phyloP scores from a whole-genome alignment of 2,329 filamentous ascomycete genomes.

The Botrytis fabae region DNA sequence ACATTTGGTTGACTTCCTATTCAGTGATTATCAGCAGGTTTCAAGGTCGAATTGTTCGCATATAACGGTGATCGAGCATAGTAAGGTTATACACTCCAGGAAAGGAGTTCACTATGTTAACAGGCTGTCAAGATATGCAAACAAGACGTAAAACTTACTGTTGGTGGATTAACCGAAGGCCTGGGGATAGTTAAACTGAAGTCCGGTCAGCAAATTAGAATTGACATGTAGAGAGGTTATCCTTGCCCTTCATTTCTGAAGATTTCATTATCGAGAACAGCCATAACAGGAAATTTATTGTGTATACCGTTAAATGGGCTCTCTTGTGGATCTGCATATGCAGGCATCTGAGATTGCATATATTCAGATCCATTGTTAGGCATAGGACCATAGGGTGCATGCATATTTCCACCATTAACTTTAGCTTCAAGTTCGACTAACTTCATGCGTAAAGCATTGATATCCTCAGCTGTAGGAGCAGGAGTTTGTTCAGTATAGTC shows the following conservation, averaged over 20 bases:
- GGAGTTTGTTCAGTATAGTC: conserved; percentile 45
- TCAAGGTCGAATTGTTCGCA: not conserved
- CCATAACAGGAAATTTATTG: conserved; percentile 45
- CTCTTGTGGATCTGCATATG: conserved; percentile 33
- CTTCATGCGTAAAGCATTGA: conserved; percentile 43
- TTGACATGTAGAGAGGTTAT: not conserved
- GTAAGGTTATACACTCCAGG: not conserved
- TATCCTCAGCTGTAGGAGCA: conserved; percentile 45
- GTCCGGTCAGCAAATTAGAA: conserved; percentile 16
- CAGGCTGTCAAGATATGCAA: not conserved
- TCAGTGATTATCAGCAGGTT: conserved; percentile 1
- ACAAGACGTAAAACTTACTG: conserved; percentile 2
- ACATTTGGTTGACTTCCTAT: conserved; percentile 45
- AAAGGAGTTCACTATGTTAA: not conserved
- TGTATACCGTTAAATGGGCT: conserved; percentile 35
- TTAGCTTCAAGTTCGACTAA: conserved; percentile 45
- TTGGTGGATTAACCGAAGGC: conserved; percentile 33
- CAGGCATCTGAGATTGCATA: conserved; percentile 27
- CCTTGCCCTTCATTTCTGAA: conserved; percentile 43
- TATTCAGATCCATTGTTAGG: conserved; percentile 25
- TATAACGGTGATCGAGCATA: not conserved
- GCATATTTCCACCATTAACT: conserved; percentile 37
- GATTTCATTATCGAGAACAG: conserved; percentile 47
- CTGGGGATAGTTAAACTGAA: conserved; percentile 43
- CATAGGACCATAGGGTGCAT: conserved; percentile 30